phyloP scores from a whole-genome alignment of 2,329 filamentous ascomycete species.

The Alternaria ethzedia region DNA sequence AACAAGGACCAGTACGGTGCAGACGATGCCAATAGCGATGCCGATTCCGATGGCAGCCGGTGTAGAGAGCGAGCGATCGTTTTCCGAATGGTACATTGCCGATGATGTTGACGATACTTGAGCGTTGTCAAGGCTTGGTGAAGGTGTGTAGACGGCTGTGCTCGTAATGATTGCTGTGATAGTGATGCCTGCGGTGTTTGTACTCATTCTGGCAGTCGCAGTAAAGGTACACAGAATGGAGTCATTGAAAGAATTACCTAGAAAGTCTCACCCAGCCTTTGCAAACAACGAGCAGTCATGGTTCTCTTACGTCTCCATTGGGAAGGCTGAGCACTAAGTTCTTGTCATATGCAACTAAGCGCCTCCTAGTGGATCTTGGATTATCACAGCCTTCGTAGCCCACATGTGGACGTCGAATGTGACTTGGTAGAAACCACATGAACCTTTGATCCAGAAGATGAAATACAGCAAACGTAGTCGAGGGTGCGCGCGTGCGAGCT shows the following conservation, averaged over 20 bases:
- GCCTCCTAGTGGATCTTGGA: neutral
- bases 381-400: neutral
- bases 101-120: neutral
- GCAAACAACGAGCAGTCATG: neutral
- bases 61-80: conserved; percentile 3
- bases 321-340: neutral
- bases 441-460: neutral
- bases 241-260: neutral
- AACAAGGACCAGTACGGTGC: conserved; percentile 5
- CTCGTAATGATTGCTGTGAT: neutral
- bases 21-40: conserved; percentile 17
- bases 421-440: neutral
- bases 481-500: neutral
- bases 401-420: neutral
- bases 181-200: neutral
- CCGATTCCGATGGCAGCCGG: conserved; percentile 25
- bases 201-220: neutral
- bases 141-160: neutral
- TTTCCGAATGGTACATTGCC: neutral
- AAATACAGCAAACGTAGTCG: neutral
- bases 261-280: neutral
- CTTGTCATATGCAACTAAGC: neutral
- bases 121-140: neutral
- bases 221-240: neutral
- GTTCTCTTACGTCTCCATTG: neutral